A percentile compares a stretch with the other conserved stretches of the same genome.
phyloP scores from a whole-genome alignment of 805 yeast species.

The Candida parachauliodes region DNA sequence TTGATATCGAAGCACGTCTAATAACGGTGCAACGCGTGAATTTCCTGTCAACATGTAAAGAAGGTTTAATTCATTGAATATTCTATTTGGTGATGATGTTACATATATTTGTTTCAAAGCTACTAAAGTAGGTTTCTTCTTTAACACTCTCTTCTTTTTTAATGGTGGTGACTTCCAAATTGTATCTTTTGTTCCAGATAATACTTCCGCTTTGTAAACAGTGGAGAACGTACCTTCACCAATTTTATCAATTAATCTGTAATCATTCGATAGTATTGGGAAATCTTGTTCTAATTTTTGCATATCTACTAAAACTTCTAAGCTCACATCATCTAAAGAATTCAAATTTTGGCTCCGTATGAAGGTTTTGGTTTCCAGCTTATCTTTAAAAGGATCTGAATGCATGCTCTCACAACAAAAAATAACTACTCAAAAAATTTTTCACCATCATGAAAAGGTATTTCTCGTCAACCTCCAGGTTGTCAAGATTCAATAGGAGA shows the following conservation, averaged over 20 bases:
- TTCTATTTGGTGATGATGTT: slow-evolving; percentile 90
- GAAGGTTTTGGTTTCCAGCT: not conserved
- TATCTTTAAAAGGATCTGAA: slow-evolving; percentile 16
- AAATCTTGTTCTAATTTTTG: slow-evolving; percentile 50
- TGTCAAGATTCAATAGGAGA: slow-evolving; percentile 6
- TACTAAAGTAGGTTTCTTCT: slow-evolving; percentile 48
- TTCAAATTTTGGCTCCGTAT: slow-evolving; percentile 8
- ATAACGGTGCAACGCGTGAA: slow-evolving; percentile 77
- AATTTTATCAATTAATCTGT: slow-evolving; percentile 51
- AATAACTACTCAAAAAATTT: slow-evolving; percentile 16
- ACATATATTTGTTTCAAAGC: slow-evolving; percentile 93
- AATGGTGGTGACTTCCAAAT: slow-evolving; percentile 46
- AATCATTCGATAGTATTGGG: slow-evolving; percentile 47
- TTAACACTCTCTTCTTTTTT: slow-evolving; percentile 19
- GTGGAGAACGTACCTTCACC: slow-evolving; percentile 68
- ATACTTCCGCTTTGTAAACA: slow-evolving; percentile 60
- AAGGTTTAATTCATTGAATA: slow-evolving; percentile 79
- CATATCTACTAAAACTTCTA: slow-evolving; percentile 58
- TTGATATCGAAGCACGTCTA: slow-evolving; percentile 80
- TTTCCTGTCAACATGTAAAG: slow-evolving; percentile 67
- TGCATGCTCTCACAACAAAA: not conserved
- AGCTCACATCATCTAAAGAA: slow-evolving; percentile 41
- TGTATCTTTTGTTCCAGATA: slow-evolving; percentile 37
- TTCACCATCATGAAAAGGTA: slow-evolving; percentile 20
- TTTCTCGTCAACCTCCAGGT: slow-evolving; percentile 2